Base-by-base conservation (phyloP, 2,329 filamentous ascomycete genomes). In the Parastagonospora nodorum region DNA sequence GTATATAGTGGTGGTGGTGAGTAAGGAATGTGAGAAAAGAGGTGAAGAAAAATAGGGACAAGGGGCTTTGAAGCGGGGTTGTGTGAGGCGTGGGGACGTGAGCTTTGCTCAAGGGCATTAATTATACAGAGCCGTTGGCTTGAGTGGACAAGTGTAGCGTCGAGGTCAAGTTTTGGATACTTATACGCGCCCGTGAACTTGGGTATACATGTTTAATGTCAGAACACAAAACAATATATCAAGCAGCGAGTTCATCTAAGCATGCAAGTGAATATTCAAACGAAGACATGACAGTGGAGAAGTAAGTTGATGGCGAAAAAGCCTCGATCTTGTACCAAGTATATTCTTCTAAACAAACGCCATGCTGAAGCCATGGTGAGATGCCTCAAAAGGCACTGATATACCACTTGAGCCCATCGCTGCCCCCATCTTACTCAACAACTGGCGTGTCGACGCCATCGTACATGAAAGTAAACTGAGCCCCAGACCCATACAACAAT, bases 271-370 rank as follows among this genome's bases (percentile, higher is more conserved):
- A 4, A 37, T 6, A 37, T 8, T 37, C 2, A n/a, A 11, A 4
- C 14, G 8, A 16, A 19, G 7, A 7, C 8, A 9, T 16, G 8
- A 5, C 5, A 7, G 19, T 38, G 11, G 3, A 29, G 14, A 40
- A 11, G n/a, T 15, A 2, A 10, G 5, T 31, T 38, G 28, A 19
- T 31, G 39, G 45, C 45, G 24, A 27, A 30, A 45, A 45, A 38
- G 38, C 50, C 50, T 54, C 45, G 48, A 42, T 38, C 19, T 15
- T n/a, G 42, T 37, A 54, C 48, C 53, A 57, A 57, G 51, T 54
- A 50, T 57, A 57, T 59, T 59, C 33, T 28, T 59, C 53, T 57
- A 59, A 45, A 39, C 45, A 48, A 54, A 41, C 31, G 24, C 45
- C 40, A 38, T 30, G 35, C 32, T 40, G 27, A 19, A n/a, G 5